These are phyloP conservation scores for Decorospora gaudefroyi DNA, from an alignment of 2,329 filamentous ascomycete genomes.

Conservation along the genomic window DNA sequence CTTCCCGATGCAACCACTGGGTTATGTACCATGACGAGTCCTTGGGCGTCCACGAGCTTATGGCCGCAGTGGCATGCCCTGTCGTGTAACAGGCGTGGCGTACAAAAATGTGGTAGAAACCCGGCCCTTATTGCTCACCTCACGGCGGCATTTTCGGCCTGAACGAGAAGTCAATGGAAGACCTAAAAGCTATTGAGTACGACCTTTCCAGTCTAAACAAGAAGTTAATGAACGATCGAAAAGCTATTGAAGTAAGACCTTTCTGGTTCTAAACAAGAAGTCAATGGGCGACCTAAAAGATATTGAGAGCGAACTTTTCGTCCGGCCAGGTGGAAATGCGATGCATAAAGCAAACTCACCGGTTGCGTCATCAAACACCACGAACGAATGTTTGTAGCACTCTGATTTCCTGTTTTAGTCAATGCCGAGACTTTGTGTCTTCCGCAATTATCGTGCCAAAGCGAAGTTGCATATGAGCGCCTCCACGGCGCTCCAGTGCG, in stretches of 20 bases:
- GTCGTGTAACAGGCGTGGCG: neutral
- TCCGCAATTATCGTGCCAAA: conserved; percentile 24
- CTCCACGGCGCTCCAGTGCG: neutral
- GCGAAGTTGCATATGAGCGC: conserved; percentile 24
- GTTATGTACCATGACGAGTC: too few species aligned
- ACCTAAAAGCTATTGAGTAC: neutral
- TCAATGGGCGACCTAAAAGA: neutral
- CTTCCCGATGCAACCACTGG: too few species aligned
- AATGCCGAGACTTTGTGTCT: conserved; percentile 4
- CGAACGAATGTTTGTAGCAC: conserved; percentile 15
- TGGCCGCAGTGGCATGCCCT: too few species aligned
- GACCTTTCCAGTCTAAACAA: too few species aligned
- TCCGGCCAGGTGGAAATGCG: conserved; percentile 10
- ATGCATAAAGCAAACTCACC: conserved; percentile 1
- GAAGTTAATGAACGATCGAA: too few species aligned
- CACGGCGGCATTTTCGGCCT: too few species aligned
- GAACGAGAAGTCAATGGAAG: too few species aligned
- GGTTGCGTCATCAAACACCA: conserved; percentile 8
- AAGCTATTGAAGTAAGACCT: too few species aligned
- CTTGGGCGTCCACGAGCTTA: too few species aligned
- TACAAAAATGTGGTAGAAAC: too few species aligned
- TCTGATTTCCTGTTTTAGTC: conserved; percentile 11
- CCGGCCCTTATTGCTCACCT: too few species aligned
- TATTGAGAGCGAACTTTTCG: conserved; percentile 12
- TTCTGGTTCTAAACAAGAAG: neutral